phyloP scores from a whole-genome alignment of 2,329 filamentous ascomycete species.

The Septoria petroselini region DNA sequence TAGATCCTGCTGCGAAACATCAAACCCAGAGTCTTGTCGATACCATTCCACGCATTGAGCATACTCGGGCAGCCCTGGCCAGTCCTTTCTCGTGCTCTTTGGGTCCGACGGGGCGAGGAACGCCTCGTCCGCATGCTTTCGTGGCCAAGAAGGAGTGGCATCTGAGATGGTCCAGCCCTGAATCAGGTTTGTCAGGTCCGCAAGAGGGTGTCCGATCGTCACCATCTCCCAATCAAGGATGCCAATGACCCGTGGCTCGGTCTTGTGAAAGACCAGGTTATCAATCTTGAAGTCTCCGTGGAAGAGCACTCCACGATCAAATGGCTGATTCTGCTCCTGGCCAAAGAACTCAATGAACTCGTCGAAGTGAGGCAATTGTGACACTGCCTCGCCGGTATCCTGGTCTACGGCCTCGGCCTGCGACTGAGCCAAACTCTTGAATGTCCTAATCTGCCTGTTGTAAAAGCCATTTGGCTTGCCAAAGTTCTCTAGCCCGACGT shows the following conservation, averaged over 20 bases:
- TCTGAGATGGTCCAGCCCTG: constrained; percentile 31
- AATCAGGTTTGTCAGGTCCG: constrained; percentile 79
- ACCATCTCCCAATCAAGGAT: constrained; percentile 99
- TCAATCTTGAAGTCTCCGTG: constrained; percentile 93
- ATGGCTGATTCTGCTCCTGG: constrained; percentile 66
- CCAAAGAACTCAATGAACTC: constrained; percentile 77
- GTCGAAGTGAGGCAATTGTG: constrained; percentile 77
- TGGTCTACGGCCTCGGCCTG: constrained; percentile 74
- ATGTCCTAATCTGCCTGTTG: constrained; percentile 77
- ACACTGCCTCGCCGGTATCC: constrained; percentile 73
- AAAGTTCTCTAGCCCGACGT: constrained; percentile 68
- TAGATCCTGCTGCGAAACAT: constrained; percentile 57
- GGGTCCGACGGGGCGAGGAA: constrained; percentile 25
- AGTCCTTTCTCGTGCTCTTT: constrained; percentile 22
- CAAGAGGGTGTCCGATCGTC: constrained; percentile 91
- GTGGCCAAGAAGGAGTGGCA: constrained; percentile 29
- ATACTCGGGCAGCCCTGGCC: constrained; percentile 61
- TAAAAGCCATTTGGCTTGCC: constrained; percentile 78
- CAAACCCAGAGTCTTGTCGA: constrained; percentile 66
- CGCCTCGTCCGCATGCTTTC: constrained; percentile 29
- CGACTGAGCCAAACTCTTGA: constrained; percentile 70
- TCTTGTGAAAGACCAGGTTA: constrained; percentile 72
- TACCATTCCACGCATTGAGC: constrained; percentile 65
- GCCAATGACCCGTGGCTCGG: constrained; percentile 81
- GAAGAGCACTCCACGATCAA: constrained; percentile 73